Base-by-base conservation (phyloP, 2,329 filamentous ascomycete species). In the Thelonectria blattea region DNA sequence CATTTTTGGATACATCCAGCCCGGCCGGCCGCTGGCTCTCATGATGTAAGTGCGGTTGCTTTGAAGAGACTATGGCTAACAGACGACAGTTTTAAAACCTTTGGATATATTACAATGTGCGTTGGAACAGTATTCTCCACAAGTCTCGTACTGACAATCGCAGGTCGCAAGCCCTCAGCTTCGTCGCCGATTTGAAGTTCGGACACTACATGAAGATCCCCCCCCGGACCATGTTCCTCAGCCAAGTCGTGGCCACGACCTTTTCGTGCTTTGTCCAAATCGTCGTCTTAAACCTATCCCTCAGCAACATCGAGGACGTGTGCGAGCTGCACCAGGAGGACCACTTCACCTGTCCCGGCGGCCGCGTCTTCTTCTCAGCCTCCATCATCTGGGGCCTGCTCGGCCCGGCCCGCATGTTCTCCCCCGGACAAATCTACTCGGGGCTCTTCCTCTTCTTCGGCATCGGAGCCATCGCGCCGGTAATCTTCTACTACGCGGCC, bases 191-290 rank as follows among this genome's bases (percentile, higher is more conserved):
- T 68, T 79, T 91, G 63, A 91, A 91, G 70, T 86, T 90, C 46
- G 88, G 86, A 5, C 89, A 91, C 71, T 91, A 91, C 78, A 91
- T 91, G 87, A 87, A 87, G 74, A 85, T 87, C 10, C 88, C 88
- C 0, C 88, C 87, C 14, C 80, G 86, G 17, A 88, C 85, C 15
- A 88, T 89, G 78, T 91, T 91, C 75, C 80, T 84, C 75, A 81
- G 82, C 5, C 88, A 91, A 71, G 82, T 90, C 4, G 82, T 88
- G 2, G 87, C 88, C 8, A 89, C 87, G 0, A 84, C 88, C 0
- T 81, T 89, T 69, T 87, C 86, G 0, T 89, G 85, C 73, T 82
- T 90, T 63, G 83, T 90, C 41, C 88, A 91, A 71, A 82, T 91
- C 57, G 73, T 81, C 3, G 86, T 90, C 3, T 79, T 90, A 62